Base-by-base conservation (phyloP, 2,329 filamentous ascomycete species). In the Byssothecium circinans region DNA sequence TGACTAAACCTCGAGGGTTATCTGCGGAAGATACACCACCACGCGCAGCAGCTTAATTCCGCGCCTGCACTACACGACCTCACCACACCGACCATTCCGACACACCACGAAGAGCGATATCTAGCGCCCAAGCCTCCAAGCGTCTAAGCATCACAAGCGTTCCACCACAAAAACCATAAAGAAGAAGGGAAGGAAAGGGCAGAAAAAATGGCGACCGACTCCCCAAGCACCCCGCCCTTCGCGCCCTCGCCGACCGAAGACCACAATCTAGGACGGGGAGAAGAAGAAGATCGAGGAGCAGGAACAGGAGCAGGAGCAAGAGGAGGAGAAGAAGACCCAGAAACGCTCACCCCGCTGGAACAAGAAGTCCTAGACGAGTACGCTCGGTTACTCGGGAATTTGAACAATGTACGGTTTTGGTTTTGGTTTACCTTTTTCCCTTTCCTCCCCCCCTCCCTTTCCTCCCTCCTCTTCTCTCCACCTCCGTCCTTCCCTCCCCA, bases 291-390 rank as follows among this genome's bases (percentile, higher is more conserved):
- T 27, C 20, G 5, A 27, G 71, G 74, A 34, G n/a, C 63, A 62
- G 45, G 47, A 36, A 12, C 45, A 52, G 0, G 27, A 42, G 14
- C 40, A 50, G 38, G 17, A 8, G 15, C 2, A 3, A 25, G 8
- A 17, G n/a, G 14, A 2, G 41, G 7, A 1, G 40, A 15, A 11
- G 19, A 32, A 19, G 45, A 19, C 32, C 20, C 10, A 27, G 71
- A 74, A 34, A 63, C 54, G 10, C 69, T 96, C 52, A 81, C 86
- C 1, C 87, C 90, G 4, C 81, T 95, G 7, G 91, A 99, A 75
- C 91, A 96, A 71, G 90, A 97, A 68, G 87, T 99, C 1, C 78
- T 99, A 1, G 91, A 97, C 53, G 94, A 99, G 72, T 99, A 99
- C 67, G 85, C 92, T 58, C 81, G 87, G 12, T 75, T 99, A 25